Percentiles rank a stretch among this genome's conserved stretches.
Conservation (phyloP, 352 stramenopile species). For the Globisporangium uncinulatum region DNA sequence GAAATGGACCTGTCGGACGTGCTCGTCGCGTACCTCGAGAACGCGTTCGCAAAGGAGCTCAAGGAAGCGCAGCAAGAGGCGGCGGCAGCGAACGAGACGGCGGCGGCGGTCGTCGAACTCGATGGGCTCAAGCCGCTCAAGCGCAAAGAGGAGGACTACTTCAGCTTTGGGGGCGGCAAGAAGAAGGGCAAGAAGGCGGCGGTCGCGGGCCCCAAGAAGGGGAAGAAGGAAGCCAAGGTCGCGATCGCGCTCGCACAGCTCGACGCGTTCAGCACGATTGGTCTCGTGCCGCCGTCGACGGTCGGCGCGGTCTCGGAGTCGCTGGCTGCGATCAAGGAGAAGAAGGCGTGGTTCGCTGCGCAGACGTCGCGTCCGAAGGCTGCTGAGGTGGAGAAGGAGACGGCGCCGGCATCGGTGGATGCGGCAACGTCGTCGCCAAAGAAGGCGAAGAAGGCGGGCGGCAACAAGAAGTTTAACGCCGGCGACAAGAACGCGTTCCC, state of each 20-base stretch:
- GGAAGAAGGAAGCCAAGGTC: conserved; percentile 77
- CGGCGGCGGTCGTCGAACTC: conserved; percentile 59
- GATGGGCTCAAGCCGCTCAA: conserved; percentile 91
- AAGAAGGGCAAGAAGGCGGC: conserved; percentile 60
- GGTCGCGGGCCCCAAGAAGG: conserved; percentile 44
- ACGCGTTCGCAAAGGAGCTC: conserved; percentile 86
- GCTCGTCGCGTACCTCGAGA: conserved; percentile 91
- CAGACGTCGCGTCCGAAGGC: conserved; percentile 49
- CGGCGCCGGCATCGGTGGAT: conserved; percentile 20
- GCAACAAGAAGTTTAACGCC: conserved; percentile 81
- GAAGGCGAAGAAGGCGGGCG: conserved; percentile 52
- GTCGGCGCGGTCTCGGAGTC: conserved; percentile 79
- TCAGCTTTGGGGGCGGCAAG: conserved; percentile 63
- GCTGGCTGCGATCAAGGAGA: conserved; percentile 92
- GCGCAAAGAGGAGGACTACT: conserved; percentile 84
- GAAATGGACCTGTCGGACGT: conserved; percentile 95
- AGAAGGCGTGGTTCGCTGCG: conserved; percentile 88
- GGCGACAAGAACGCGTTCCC: conserved; percentile 76
- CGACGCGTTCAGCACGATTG: conserved; percentile 91
- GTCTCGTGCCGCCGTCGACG: conserved; percentile 85
- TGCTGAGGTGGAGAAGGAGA: conserved; percentile 13
- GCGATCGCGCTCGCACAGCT: conserved; percentile 71
- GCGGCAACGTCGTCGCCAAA: conserved; percentile 49
- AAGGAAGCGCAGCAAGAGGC: conserved; percentile 27
- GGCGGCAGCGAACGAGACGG: conserved; percentile 32